phyloP scores from a whole-genome alignment of 2,329 filamentous ascomycete genomes.

The Metarhizium humberi region DNA sequence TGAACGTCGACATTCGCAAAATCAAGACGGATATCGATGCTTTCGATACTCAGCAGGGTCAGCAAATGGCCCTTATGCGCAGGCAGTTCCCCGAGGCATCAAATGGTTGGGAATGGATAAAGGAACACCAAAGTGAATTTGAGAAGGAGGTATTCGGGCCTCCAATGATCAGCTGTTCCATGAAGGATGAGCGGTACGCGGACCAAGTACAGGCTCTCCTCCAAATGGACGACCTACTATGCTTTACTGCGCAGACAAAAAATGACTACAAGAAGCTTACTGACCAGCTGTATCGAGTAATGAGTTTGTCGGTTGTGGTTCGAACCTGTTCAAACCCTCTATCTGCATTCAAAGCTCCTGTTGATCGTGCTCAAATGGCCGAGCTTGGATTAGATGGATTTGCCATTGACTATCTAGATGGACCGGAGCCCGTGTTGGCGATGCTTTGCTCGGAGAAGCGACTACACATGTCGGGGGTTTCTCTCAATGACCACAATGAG shows the following conservation, averaged over 20 bases:
- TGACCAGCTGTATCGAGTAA: constrained; percentile 48
- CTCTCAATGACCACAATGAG: constrained; percentile 52
- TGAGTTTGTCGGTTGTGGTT: constrained; percentile 64
- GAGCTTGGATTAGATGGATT: constrained; percentile 67
- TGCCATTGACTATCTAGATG: constrained; percentile 68
- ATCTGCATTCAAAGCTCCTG: constrained; percentile 42
- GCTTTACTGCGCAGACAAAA: constrained; percentile 67
- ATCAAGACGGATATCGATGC: constrained; percentile 41
- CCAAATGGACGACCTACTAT: constrained; percentile 43
- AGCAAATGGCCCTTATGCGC: constrained; percentile 58
- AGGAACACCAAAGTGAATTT: constrained; percentile 59
- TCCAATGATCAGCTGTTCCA: constrained; percentile 67
- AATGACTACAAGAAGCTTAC: constrained; percentile 69
- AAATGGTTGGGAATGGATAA: constrained; percentile 73
- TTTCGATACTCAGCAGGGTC: constrained; percentile 66
- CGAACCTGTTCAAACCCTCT: constrained; percentile 51
- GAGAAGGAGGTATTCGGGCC: constrained; percentile 72
- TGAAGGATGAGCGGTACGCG: constrained; percentile 62
- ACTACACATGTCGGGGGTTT: constrained; percentile 60
- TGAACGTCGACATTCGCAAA: constrained; percentile 28
- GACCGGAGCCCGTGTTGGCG: constrained; percentile 73
- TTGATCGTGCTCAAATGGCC: constrained; percentile 45
- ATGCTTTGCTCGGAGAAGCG: constrained; percentile 73
- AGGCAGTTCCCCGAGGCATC: constrained; percentile 53
- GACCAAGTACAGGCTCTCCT: constrained; percentile 45